These are phyloP conservation scores for Leishmania gerbilli DNA, from an alignment of 208 protist genomes.

Conservation along the genomic window DNA sequence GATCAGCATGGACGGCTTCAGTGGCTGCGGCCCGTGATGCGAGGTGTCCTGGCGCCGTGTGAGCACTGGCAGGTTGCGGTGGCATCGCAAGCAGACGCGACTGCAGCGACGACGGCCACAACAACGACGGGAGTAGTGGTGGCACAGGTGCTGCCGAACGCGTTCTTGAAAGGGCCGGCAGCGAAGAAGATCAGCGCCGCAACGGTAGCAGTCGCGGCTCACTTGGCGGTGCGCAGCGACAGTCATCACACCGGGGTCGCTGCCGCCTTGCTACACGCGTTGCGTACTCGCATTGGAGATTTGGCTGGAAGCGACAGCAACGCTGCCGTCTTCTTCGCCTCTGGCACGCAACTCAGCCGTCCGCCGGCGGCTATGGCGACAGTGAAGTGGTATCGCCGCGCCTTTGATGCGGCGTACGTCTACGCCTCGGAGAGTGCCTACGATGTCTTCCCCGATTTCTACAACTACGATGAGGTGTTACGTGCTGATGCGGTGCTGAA, in stretches of 20 bases:
- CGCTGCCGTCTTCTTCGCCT: conserved; percentile 51
- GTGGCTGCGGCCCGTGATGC: conserved; percentile 32
- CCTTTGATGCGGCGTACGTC: conserved; percentile 42
- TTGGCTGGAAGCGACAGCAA: conserved; percentile 11
- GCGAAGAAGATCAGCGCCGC: conserved; percentile 22
- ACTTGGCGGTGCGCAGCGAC: conserved; percentile 39
- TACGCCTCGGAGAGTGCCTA: conserved; percentile 39
- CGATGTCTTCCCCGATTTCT: conserved; percentile 76
- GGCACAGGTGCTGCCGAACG: conserved; percentile 20
- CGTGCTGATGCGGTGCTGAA: conserved; percentile 70
- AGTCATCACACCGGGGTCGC: conserved; percentile 34
- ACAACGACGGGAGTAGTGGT: conserved; percentile 25
- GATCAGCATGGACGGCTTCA: conserved; percentile 30
- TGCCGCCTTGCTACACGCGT: conserved; percentile 35
- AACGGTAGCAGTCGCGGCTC: conserved; percentile 29
- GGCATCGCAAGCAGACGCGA: conserved; percentile 3
- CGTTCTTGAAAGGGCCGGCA: conserved; percentile 14
- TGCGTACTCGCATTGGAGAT: conserved; percentile 14
- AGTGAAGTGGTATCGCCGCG: conserved; percentile 78
- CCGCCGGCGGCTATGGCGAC: conserved; percentile 46
- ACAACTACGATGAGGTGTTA: conserved; percentile 65
- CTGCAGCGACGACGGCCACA: conserved; percentile 1
- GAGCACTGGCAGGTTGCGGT: conserved; percentile 30
- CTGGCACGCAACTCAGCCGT: conserved; percentile 37
- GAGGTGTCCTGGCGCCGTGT: conserved; percentile 7